Conservation (phyloP, 1,284 basidiomycete genomes). For the Malassezia pachydermatis region DNA sequence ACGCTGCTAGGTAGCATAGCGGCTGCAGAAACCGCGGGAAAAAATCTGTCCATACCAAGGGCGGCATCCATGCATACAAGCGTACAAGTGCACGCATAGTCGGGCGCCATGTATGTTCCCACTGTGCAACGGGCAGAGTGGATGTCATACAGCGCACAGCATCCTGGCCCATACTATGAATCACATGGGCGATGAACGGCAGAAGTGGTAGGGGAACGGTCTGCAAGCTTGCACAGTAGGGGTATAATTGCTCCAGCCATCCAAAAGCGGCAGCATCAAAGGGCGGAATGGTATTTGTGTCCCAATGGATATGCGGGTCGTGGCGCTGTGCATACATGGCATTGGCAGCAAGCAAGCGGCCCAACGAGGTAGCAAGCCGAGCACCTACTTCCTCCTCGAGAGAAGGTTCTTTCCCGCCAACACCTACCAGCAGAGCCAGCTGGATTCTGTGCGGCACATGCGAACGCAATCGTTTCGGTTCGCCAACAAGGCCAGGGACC, state of each 20-base stretch:
- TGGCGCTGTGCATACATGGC: neutral
- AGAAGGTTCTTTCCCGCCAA: too few relatives aligned
- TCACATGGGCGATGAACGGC: slow-evolving; percentile 15
- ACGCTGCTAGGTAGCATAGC: slow-evolving; percentile 12
- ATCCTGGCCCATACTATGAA: slow-evolving; percentile 13
- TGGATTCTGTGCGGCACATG: slow-evolving; percentile 7
- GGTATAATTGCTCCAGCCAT: slow-evolving; percentile 4
- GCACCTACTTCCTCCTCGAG: slow-evolving; percentile 1
- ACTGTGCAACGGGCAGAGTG: neutral
- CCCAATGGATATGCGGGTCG: neutral
- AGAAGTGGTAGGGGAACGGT: slow-evolving; percentile 1
- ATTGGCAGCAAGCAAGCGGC: slow-evolving; percentile 11
- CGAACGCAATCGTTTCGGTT: neutral
- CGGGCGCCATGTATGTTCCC: slow-evolving; percentile 14
- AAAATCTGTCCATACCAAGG: slow-evolving; percentile 3
- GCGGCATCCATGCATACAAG: neutral
- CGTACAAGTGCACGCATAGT: neutral
- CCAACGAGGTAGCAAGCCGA: slow-evolving; percentile 9
- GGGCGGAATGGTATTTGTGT: neutral
- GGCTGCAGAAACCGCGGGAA: slow-evolving; percentile 7
- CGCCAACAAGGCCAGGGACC: slow-evolving; percentile 8
- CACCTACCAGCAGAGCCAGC: slow-evolving; percentile 3
- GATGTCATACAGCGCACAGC: neutral
- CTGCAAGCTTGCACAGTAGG: neutral
- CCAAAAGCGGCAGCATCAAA: slow-evolving; percentile 10